A percentile compares a stretch with the other conserved stretches of the same genome.
phyloP scores from a whole-genome alignment of 352 stramenopile species.

The Phytophthora constricta region DNA sequence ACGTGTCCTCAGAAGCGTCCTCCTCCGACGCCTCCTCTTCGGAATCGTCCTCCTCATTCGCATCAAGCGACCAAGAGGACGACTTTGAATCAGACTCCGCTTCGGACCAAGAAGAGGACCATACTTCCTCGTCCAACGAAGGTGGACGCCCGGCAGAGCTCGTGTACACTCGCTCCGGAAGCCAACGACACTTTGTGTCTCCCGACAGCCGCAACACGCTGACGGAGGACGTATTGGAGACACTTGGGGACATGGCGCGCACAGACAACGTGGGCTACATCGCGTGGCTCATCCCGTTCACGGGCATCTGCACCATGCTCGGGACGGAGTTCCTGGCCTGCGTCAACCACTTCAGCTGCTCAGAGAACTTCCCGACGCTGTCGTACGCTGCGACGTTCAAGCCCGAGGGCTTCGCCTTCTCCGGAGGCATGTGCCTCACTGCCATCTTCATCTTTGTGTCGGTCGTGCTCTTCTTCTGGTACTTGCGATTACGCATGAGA shows the following conservation, averaged over 20 bases:
- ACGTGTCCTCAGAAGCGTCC: slow-evolving; percentile 11
- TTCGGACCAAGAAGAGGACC: slow-evolving; percentile 15
- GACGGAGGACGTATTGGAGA: slow-evolving; percentile 10
- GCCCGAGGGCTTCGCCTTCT: slow-evolving; percentile 74
- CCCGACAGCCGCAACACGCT: neutral
- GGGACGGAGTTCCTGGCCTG: slow-evolving; percentile 76
- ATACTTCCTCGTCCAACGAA: slow-evolving; percentile 19
- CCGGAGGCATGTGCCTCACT: slow-evolving; percentile 80
- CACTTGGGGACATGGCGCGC: slow-evolving; percentile 34
- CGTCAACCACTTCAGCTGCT: slow-evolving; percentile 75
- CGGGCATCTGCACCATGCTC: slow-evolving; percentile 78
- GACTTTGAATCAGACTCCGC: slow-evolving; percentile 12
- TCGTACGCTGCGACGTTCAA: slow-evolving; percentile 86
- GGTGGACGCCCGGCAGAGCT: slow-evolving; percentile 14
- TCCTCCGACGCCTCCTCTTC: slow-evolving; percentile 16
- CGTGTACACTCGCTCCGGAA: slow-evolving; percentile 1
- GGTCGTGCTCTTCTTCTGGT: slow-evolving; percentile 73
- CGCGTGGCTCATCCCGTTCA: slow-evolving; percentile 75
- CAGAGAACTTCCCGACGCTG: slow-evolving; percentile 77
- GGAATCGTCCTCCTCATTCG: neutral
- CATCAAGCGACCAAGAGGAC: slow-evolving; percentile 28
- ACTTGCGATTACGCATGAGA: slow-evolving; percentile 54
- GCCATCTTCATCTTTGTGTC: slow-evolving; percentile 73
- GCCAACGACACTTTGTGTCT: neutral
- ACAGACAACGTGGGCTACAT: slow-evolving; percentile 70